Base-by-base conservation (phyloP, 1,284 basidiomycete species). In the Austroboletus niveus region DNA sequence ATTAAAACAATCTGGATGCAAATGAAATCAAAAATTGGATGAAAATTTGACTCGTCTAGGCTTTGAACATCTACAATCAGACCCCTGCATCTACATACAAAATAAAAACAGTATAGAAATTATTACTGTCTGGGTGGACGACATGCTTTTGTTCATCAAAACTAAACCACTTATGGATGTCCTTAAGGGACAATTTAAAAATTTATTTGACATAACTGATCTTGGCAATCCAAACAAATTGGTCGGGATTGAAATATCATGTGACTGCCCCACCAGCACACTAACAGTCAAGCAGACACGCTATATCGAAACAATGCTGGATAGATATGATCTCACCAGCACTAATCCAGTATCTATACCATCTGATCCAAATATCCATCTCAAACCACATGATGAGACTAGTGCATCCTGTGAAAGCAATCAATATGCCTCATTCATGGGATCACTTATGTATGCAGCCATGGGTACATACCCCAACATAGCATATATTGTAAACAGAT, bases 1-100 rank as follows among this genome's bases (percentile, higher is more conserved):
- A 8, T 48, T 71, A 0, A 65, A 65, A 29, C 70, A 70, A 31
- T 59, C 65, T 0, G 58, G 62, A 0, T 48, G 15, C 0, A 46
- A 60, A 39, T 70, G 66, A 61, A 64, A 71, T 22, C 12, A 51
- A 10, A 36, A 53, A 9, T 24, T 63, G 0, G 15, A 57, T 32
- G 3, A 1, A 0, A 22, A 42, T 6, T 14, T 57, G 5, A 24
- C 5, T 8, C 4, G 27, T 8, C 8, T 2, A 3, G 8, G 15
- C 1, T 3, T 17, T 2, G 32, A 35, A 2, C 44, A 49, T 0
- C 11, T 48, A 5, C 8, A 29, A 1, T 24, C 31, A 0, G 46
- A 57, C 27, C 44, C 48, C 5, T 57, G 46, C 9, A 17, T 51
- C 4, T 57, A 57, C 6, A 42, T 57, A 7, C 8, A 24, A 7